Evolutionary conservation across 73 alveolate species (phyloP).

Genomic region (Effrenium voratum): DNA sequence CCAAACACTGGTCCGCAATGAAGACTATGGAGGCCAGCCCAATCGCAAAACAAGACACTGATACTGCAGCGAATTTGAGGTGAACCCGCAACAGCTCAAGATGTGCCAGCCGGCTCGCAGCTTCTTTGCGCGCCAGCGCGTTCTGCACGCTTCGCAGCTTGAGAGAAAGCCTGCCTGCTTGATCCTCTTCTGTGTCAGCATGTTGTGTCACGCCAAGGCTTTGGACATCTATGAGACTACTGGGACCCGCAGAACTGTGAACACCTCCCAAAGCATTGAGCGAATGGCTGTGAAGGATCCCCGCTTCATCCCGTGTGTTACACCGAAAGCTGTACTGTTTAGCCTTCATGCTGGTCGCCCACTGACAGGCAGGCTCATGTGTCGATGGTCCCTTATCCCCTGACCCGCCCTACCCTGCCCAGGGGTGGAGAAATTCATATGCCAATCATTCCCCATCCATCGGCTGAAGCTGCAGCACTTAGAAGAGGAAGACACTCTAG

Average conservation of each 20-base stretch:
- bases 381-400: not conserved
- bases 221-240: not conserved
- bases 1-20: constrained; percentile 21
- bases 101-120: constrained; percentile 8
- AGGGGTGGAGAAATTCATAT: constrained; percentile 26
- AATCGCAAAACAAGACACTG: not conserved
- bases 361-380: not conserved
- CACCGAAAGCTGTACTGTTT: not conserved
- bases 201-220: not conserved
- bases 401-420: not conserved
- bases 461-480: not conserved
- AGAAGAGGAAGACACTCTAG: not conserved
- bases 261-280: constrained; percentile 31
- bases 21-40: not conserved
- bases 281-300: not conserved
- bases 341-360: not conserved
- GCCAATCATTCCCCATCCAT: constrained; percentile 9
- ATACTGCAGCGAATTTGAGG: not conserved
- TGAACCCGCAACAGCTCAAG: not conserved
- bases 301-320: not conserved
- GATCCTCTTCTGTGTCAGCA: not conserved
- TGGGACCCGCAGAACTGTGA: not conserved
- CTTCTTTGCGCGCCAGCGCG: not conserved
- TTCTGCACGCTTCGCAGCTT: not conserved
- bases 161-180: not conserved